phyloP scores from a whole-genome alignment of 768 basidiomycete genomes.

The Tricholoma matsutake region DNA sequence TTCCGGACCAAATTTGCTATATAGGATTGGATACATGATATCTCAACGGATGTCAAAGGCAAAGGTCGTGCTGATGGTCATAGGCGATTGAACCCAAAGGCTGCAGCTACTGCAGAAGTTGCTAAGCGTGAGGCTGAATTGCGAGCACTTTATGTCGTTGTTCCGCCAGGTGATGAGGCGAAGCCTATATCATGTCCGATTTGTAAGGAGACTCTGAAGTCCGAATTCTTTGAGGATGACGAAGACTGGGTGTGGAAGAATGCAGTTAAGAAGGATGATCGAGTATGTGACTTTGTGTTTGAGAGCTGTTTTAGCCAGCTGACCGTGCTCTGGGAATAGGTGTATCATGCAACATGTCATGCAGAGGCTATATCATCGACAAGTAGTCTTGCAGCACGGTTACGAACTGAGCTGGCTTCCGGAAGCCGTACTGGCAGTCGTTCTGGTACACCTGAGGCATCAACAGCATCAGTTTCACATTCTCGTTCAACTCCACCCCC shows the following conservation, averaged over 20 bases:
- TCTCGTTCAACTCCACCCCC: slow-evolving; percentile 38
- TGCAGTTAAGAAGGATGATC: slow-evolving; percentile 78
- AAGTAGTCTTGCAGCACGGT: slow-evolving; percentile 61
- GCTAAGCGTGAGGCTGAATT: slow-evolving; percentile 76
- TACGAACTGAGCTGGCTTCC: slow-evolving; percentile 57
- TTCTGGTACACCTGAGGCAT: slow-evolving; percentile 70
- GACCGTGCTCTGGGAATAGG: slow-evolving; percentile 39
- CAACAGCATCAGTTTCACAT: slow-evolving; percentile 22
- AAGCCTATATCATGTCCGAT: slow-evolving; percentile 86
- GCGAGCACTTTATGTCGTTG: slow-evolving; percentile 76
- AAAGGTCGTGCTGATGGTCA: slow-evolving; percentile 60
- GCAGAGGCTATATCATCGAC: slow-evolving; percentile 71
- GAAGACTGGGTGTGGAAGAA: slow-evolving; percentile 99
- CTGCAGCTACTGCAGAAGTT: slow-evolving; percentile 56
- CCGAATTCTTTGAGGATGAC: slow-evolving; percentile 91
- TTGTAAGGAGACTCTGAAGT: slow-evolving; percentile 91
- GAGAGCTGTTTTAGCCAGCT: neutral
- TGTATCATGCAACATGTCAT: slow-evolving; percentile 94
- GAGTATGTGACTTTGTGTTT: slow-evolving; percentile 46
- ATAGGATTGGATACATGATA: slow-evolving; percentile 88
- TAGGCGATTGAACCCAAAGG: slow-evolving; percentile 51
- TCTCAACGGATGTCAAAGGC: slow-evolving; percentile 57
- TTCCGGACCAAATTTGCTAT: slow-evolving; percentile 12
- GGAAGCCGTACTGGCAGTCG: slow-evolving; percentile 73
- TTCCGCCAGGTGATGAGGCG: slow-evolving; percentile 88